phyloP scores from a whole-genome alignment of 106 monocot genomes.

The Platanthera guangdongensis region DNA sequence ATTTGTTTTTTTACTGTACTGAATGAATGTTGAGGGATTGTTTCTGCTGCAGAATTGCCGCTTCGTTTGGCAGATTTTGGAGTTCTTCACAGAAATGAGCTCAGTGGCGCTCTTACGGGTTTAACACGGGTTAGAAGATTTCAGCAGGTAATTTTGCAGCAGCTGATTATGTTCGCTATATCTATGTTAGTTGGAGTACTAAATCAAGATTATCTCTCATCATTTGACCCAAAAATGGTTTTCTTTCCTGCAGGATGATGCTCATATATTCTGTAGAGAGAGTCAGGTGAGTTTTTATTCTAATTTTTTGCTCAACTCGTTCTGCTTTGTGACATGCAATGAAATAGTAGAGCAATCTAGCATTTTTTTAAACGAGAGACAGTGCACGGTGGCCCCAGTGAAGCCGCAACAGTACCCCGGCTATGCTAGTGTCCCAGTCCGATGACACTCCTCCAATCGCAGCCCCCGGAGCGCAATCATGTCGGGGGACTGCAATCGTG shows the following conservation, averaged over 20 bases:
- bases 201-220: not conserved
- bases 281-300: slow-evolving; percentile 47
- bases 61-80: slow-evolving; percentile 98
- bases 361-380: no score
- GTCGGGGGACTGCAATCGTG: no score
- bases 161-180: not conserved
- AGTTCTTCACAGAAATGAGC: slow-evolving; percentile 94
- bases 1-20: not conserved
- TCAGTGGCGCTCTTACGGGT: slow-evolving; percentile 96
- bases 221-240: not conserved
- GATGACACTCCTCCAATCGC: no score
- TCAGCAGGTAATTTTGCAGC: slow-evolving; percentile 63
- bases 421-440: no score
- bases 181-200: not conserved
- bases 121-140: slow-evolving; percentile 98
- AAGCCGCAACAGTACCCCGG: no score
- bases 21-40: not conserved
- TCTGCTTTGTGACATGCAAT: not conserved
- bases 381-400: no score
- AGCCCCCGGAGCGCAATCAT: no score
- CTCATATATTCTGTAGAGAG: slow-evolving; percentile 96
- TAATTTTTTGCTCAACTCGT: not conserved
- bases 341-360: not conserved
- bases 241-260: slow-evolving; percentile 77
- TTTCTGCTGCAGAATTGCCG: slow-evolving; percentile 68